Evolutionary conservation across 257 asterid species (phyloP), one percentile per base, ranked within the genome.

Genomic region (Salvia rosmarinus): DNA sequence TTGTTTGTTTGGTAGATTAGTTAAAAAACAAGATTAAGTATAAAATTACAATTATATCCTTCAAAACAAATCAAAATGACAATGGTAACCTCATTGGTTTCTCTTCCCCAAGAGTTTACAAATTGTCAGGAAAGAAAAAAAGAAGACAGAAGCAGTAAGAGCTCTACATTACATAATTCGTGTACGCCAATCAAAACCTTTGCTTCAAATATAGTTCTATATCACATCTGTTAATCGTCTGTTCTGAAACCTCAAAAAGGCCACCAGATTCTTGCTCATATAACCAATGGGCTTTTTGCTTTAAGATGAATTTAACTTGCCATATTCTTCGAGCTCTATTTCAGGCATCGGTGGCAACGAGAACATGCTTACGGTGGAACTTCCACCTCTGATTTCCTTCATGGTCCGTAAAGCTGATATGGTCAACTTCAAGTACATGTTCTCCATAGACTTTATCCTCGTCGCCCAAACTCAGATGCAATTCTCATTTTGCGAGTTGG

Each of bases 321-420:
- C 80, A 13, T 67, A 61, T 25, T 83, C 82, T 63, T 78, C 90
- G 6, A 43, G 55, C 30, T 68, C 81, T 20, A 61, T 25, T 28
- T 65, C 74, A 17, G 78, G 80, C 76, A 89, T 75, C 6, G 95
- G 97, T 2, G 96, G 96, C 81, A 89, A 82, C 7, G 97, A 85
- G 70, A 89, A 89, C 81, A 76, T 54, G 80, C 77, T 81, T 1
- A 79, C 80, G 0, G 92, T 89, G 37, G 96, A 91, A 65, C 95
- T 91, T 62, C 93, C 83, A 34, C 87, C 75, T 46, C 90, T 81
- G 68, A 87, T 83, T 71, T 85, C 85, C 75, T 86, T 84, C 72
- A 91, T 62, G 43, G 89, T 85, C 32, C 82, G 68, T 34, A 89
- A 57, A 11, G 96, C 95, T 1, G 91, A 89, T 74, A 78, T 65